A percentile compares a stretch with the other conserved stretches of the same genome.
phyloP scores from a whole-genome alignment of 192 early-diverging fungal genomes.

The Umbelopsis isabellina region DNA sequence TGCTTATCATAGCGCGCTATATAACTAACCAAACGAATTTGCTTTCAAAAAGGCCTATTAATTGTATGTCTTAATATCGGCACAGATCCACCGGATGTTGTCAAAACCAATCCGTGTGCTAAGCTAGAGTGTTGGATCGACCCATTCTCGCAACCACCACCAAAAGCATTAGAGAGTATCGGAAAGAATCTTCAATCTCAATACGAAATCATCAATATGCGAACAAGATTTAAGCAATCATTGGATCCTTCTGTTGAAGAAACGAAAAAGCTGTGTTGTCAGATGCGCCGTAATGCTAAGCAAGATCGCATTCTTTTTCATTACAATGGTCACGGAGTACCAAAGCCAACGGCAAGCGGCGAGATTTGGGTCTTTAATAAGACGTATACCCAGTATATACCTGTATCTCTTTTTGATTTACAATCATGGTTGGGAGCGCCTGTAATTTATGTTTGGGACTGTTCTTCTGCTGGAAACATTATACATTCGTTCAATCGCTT shows the following conservation, averaged over 20 bases:
- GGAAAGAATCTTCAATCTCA: slow-evolving; percentile 90
- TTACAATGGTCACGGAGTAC: slow-evolving; percentile 99
- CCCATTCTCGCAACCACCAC: slow-evolving; percentile 75
- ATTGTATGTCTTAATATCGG: slow-evolving; percentile 95
- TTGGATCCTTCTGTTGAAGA: slow-evolving; percentile 94
- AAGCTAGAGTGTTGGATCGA: slow-evolving; percentile 97
- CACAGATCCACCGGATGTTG: slow-evolving; percentile 92
- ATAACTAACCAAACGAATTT: not conserved
- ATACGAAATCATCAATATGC: slow-evolving; percentile 88
- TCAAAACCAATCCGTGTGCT: slow-evolving; percentile 85
- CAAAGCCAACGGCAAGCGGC: slow-evolving; percentile 89
- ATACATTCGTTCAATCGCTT: slow-evolving; percentile 88
- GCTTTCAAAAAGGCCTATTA: slow-evolving; percentile 61
- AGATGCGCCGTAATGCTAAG: slow-evolving; percentile 82
- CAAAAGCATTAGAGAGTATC: slow-evolving; percentile 86
- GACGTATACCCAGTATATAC: slow-evolving; percentile 98
- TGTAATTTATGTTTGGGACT: slow-evolving; percentile 97
- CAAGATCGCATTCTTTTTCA: slow-evolving; percentile 96
- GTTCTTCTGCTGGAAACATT: slow-evolving; percentile 90
- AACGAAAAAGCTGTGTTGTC: slow-evolving; percentile 85
- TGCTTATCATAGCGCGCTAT: not conserved
- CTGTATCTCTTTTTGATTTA: slow-evolving; percentile 87
- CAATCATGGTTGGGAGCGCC: slow-evolving; percentile 96
- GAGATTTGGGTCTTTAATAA: slow-evolving; percentile 99
- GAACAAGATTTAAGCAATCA: slow-evolving; percentile 80